Conservation (phyloP, 2,329 filamentous ascomycete species). For the Trichoderma sp. region DNA sequence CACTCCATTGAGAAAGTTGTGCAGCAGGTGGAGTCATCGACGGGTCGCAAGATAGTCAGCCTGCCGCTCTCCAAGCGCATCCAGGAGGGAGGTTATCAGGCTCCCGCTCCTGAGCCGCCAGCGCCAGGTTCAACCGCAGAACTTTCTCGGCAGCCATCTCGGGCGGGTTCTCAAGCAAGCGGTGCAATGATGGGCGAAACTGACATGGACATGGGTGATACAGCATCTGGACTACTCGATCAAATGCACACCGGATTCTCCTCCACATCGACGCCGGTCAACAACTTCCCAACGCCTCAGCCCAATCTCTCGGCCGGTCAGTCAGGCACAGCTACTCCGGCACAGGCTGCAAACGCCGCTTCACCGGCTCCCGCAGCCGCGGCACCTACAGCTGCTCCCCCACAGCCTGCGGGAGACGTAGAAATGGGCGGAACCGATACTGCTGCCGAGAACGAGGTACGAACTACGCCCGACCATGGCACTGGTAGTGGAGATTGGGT, state of each 20-base stretch:
- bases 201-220: slow-evolving; percentile 66
- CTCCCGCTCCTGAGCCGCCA: slow-evolving; percentile 52
- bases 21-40: slow-evolving; percentile 68
- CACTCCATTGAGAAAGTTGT: slow-evolving; percentile 72
- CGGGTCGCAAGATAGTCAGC: slow-evolving; percentile 66
- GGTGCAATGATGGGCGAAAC: slow-evolving; percentile 59
- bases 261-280: slow-evolving; percentile 60
- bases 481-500: slow-evolving; percentile 70
- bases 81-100: slow-evolving; percentile 75
- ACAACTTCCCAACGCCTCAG: slow-evolving; percentile 63
- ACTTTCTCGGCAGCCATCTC: slow-evolving; percentile 56
- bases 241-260: slow-evolving; percentile 67
- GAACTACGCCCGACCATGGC: slow-evolving; percentile 51
- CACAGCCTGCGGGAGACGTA: slow-evolving; percentile 37
- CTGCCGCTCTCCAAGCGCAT: slow-evolving; percentile 69
- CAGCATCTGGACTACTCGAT: slow-evolving; percentile 65
- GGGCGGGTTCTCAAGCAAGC: slow-evolving; percentile 57
- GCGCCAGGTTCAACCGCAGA: slow-evolving; percentile 26
- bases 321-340: slow-evolving; percentile 60
- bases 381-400: slow-evolving; percentile 21
- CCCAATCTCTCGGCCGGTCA: slow-evolving; percentile 56
- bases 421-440: slow-evolving; percentile 57
- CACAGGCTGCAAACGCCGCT: slow-evolving; percentile 45
- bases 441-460: slow-evolving; percentile 36
- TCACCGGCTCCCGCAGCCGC: slow-evolving; percentile 44